Evolutionary conservation across 345 rosid genomes (phyloP), one percentile per base, ranked within the genome.

Genomic region (Brassica nigra): DNA sequence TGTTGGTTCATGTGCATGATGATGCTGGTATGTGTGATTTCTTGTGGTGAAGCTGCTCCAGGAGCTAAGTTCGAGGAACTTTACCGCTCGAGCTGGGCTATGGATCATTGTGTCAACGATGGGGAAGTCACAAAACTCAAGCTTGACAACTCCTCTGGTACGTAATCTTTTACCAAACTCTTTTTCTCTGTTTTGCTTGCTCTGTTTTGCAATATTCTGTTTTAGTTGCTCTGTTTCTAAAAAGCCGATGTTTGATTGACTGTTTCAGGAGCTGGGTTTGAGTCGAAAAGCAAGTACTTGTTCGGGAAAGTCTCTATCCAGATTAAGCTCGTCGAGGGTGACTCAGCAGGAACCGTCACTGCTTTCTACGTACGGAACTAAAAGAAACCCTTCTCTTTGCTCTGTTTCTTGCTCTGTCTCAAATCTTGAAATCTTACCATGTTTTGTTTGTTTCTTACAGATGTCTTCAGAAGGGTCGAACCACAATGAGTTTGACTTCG

Each of bases 341-440:
- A 96, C 78, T 96, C 99, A 67, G 99, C 99, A 3, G 99, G 99
- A 71, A 96, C 99, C 30, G 99, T 96, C 14, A 93, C 99, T 79
- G 99, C 99, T 71, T 92, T 86, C 88, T 96, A 95, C 74, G 99
- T 95, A 82, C 80, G 98, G 74, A 47, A 29, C 54, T 0, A n/a
- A 14, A 23, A 1, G 6, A 36, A 8, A 30, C 5, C 6, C 0
- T 15, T 44, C 62, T 71, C 0, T 39, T 42, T 58, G 15, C 61
- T 76, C 74, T 77, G 78, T 81, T 71, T 64, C 3, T 42, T 52
- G 2, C 3, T 39, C 2, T 39, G 4, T 9, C n/a, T 42, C 6
- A 23, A 58, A 36, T 75, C 23, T 64, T 34, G 37, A 52, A 3
- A 10, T 1, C 67, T 63, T 6, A 63, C 39, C 2, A 1, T 6